Evolutionary conservation across 768 basidiomycete genomes (phyloP).

Genomic region (Psilocybe sp.): DNA sequence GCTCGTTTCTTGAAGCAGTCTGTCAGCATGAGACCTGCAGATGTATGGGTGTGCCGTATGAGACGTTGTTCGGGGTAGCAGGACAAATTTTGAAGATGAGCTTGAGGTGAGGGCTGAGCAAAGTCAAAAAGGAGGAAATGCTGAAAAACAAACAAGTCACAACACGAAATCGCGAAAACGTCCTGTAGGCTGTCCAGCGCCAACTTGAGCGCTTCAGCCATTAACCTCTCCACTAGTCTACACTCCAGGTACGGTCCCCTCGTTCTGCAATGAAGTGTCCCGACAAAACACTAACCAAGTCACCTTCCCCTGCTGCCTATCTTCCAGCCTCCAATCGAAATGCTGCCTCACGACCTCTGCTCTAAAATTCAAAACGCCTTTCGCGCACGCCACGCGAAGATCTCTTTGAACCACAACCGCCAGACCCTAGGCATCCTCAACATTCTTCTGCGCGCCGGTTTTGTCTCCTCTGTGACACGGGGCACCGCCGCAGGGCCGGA

Average conservation of each 20-base stretch:
- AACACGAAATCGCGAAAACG: background rate
- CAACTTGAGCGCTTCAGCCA: background rate
- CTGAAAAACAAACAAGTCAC: background rate
- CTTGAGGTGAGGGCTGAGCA: background rate
- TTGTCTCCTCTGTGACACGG: conserved; percentile 79
- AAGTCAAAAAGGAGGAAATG: background rate
- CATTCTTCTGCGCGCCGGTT: conserved; percentile 89
- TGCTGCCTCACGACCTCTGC: conserved; percentile 81
- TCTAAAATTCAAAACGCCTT: conserved; percentile 92
- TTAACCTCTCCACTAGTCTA: background rate
- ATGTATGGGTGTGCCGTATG: too few species aligned
- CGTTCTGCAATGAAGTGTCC: too few species aligned
- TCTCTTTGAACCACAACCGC: conserved; percentile 79
- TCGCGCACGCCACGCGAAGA: conserved; percentile 74
- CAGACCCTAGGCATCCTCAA: conserved; percentile 87
- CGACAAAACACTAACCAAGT: background rate
- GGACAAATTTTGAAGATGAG: background rate
- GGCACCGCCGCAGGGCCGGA: conserved; percentile 67
- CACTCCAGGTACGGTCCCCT: background rate
- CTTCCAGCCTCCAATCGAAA: background rate
- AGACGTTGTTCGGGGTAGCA: too few species aligned
- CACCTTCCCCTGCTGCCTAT: background rate
- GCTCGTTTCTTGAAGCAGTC: too few species aligned
- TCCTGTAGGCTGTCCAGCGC: background rate
- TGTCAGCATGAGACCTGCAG: too few species aligned